Evolutionary conservation across 805 yeast species (phyloP).

Genomic region (Clavispora fructus): DNA sequence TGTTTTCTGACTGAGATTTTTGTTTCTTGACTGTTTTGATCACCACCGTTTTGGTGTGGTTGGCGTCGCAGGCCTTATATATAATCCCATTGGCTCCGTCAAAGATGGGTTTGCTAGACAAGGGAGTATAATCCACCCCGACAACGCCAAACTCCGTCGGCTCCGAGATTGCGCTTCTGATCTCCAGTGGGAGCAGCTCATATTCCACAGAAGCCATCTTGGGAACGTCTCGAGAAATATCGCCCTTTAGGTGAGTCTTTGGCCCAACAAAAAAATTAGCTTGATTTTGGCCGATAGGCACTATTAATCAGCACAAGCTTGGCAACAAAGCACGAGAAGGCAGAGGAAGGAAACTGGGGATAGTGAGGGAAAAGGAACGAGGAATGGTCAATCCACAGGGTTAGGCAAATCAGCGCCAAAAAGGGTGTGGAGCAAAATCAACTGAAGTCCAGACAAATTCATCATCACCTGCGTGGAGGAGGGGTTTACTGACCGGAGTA

Average conservation of each 20-base stretch:
- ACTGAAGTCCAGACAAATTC: background rate
- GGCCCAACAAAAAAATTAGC: background rate
- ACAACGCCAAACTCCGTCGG: constrained; percentile 6
- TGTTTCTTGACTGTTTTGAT: constrained; percentile 28
- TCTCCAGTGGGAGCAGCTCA: background rate
- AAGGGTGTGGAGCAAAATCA: background rate
- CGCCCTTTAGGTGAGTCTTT: background rate
- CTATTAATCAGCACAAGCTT: background rate
- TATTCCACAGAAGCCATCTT: background rate
- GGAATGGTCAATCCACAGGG: no score
- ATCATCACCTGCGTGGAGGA: background rate
- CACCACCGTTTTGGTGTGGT: constrained; percentile 17
- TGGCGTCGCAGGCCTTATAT: constrained; percentile 24
- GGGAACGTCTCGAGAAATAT: background rate
- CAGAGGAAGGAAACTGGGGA: background rate
- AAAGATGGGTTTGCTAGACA: constrained; percentile 27
- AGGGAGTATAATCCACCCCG: constrained; percentile 21
- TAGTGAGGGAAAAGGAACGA: no score
- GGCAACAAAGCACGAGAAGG: background rate
- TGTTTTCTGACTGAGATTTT: constrained; percentile 4
- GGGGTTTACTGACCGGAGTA: background rate
- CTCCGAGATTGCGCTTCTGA: background rate
- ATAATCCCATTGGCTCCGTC: constrained; percentile 41
- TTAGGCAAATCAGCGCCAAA: no score
- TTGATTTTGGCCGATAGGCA: background rate